These are phyloP conservation scores for Agrostemma githago DNA, from an alignment of 148 eudicot species.

Conservation along the genomic window DNA sequence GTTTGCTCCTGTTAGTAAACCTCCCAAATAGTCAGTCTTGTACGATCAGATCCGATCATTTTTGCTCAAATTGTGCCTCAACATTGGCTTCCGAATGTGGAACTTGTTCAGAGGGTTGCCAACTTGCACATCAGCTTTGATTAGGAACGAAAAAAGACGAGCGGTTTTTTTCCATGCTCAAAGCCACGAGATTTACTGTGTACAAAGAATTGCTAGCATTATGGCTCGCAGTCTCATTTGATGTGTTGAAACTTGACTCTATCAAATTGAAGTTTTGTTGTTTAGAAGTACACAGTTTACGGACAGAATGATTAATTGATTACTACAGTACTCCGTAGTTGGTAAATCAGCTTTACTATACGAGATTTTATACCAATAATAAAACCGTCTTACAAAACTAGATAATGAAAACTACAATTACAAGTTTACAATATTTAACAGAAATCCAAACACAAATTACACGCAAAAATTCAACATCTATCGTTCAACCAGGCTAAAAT, in stretches of 20 bases:
- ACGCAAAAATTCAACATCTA: slow-evolving; percentile 30
- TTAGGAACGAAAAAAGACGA: background rate
- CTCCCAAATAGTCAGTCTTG: slow-evolving; percentile 19
- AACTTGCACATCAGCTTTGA: background rate
- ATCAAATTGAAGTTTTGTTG: no score
- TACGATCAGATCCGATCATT: background rate
- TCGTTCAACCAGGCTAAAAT: slow-evolving; percentile 68
- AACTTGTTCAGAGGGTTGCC: background rate
- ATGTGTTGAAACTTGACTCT: background rate
- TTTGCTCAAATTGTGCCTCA: background rate
- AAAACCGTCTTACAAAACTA: background rate
- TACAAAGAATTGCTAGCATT: no score
- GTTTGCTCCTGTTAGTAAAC: slow-evolving; percentile 27
- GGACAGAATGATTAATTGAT: no score
- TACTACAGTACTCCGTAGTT: no score
- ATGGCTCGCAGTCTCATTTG: background rate
- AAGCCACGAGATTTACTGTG: background rate
- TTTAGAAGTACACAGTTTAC: no score
- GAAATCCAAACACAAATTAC: background rate
- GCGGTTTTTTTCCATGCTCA: background rate
- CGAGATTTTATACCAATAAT: no score
- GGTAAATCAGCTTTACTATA: no score
- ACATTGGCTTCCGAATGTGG: background rate
- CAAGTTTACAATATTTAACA: background rate
- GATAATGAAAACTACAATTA: background rate